Conservation (phyloP, 1,284 basidiomycete genomes). For the Tilletia setariae region DNA sequence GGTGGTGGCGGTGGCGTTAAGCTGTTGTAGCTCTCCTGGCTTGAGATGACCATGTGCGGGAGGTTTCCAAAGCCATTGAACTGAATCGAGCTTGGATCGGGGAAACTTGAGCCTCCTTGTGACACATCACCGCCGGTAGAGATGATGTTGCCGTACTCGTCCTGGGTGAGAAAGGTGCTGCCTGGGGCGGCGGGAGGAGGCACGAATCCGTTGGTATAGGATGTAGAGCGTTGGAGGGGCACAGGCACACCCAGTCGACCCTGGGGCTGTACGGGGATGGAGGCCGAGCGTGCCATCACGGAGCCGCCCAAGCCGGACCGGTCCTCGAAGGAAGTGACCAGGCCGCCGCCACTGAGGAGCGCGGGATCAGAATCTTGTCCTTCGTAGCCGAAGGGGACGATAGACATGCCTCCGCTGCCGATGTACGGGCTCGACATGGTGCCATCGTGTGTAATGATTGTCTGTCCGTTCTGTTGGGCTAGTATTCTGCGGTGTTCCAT, state of each 20-base stretch:
- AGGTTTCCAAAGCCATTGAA: not conserved
- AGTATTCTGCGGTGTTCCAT: not conserved
- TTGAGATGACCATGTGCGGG: conserved; percentile 13
- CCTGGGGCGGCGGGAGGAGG: not conserved
- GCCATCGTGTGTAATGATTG: not conserved
- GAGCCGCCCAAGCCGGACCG: not conserved
- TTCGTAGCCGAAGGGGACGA: not conserved
- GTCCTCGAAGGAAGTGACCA: not conserved
- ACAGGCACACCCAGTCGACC: not conserved
- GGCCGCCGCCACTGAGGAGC: not conserved
- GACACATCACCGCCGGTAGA: not conserved
- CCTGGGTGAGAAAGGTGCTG: not conserved
- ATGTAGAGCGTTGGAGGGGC: conserved; percentile 7
- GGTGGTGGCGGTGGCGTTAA: conserved; percentile 12
- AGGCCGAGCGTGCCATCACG: conserved; percentile 8
- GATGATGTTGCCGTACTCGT: not conserved
- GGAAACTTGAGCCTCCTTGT: not conserved
- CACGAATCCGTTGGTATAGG: conserved; percentile 12
- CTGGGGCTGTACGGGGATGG: conserved; percentile 3
- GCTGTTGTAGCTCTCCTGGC: conserved; percentile 12
- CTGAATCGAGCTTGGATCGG: conserved; percentile 9
- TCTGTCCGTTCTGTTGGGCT: not conserved
- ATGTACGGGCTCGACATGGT: conserved; percentile 11
- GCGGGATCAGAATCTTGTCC: not conserved
- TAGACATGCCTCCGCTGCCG: not conserved